Percentiles rank a stretch among this genome's conserved stretches.
Conservation (phyloP, 108 stramenopile species). For the Fistulifera pelliculosa region DNA sequence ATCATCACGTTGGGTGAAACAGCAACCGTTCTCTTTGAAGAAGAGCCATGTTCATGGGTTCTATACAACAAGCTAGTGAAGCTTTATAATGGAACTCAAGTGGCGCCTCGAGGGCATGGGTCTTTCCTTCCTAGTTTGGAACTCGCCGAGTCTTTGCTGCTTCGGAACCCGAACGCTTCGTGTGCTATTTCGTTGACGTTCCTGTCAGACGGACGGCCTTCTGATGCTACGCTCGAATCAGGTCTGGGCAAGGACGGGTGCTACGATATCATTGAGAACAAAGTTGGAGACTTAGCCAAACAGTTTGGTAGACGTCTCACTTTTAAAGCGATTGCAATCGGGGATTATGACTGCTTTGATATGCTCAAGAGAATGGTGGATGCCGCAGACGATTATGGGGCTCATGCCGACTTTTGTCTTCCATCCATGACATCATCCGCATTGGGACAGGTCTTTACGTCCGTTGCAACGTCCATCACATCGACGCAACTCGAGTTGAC, state of each 20-base stretch:
- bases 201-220: slow-evolving; percentile 45
- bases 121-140: slow-evolving; percentile 31
- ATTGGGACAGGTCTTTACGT: neutral
- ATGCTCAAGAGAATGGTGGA: slow-evolving; percentile 30
- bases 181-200: slow-evolving; percentile 19
- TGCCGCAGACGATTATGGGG: slow-evolving; percentile 27
- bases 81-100: neutral
- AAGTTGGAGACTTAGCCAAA: slow-evolving; percentile 17
- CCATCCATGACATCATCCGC: slow-evolving; percentile 1
- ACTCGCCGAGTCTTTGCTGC: slow-evolving; percentile 1
- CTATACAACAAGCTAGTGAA: slow-evolving; percentile 3
- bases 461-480: neutral
- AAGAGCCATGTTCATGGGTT: slow-evolving; percentile 9
- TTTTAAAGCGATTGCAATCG: slow-evolving; percentile 39
- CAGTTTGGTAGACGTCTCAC: slow-evolving; percentile 42
- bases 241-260: neutral
- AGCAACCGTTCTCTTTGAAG: slow-evolving; percentile 13
- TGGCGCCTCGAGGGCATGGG: slow-evolving; percentile 6
- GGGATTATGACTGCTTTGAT: slow-evolving; percentile 23
- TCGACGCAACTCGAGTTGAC: slow-evolving; percentile 3
- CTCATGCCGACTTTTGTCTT: slow-evolving; percentile 26
- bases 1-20: slow-evolving; percentile 28
- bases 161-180: neutral
- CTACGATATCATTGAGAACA: slow-evolving; percentile 2
- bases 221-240: slow-evolving; percentile 16